Percentiles rank a stretch among this genome's conserved stretches.
Conservation (phyloP, 768 basidiomycete species). For the Boletales sp. region DNA sequence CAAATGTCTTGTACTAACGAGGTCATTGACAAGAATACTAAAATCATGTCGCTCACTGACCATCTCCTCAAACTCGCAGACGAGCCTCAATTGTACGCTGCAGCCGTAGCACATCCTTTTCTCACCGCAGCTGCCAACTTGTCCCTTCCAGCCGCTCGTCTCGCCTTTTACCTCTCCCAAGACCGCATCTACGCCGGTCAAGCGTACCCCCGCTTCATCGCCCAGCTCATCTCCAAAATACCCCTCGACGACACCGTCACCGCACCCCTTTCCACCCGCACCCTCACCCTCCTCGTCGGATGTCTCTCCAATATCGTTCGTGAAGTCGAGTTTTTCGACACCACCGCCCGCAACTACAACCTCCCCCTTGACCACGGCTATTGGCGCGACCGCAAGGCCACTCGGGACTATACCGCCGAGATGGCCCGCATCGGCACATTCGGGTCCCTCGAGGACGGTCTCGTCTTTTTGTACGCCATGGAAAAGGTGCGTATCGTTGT, state of each 20-base stretch:
- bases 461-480: slow-evolving; percentile 79
- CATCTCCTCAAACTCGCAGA: slow-evolving; percentile 31
- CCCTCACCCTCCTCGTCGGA: slow-evolving; percentile 46
- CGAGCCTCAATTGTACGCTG: slow-evolving; percentile 6
- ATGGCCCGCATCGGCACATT: slow-evolving; percentile 51
- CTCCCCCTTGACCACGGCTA: slow-evolving; percentile 37
- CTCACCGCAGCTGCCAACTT: slow-evolving; percentile 54
- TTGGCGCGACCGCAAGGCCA: slow-evolving; percentile 55
- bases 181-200: slow-evolving; percentile 73
- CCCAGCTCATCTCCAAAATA: slow-evolving; percentile 57
- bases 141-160: slow-evolving; percentile 42
- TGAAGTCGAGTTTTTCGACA: slow-evolving; percentile 59
- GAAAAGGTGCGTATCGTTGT: slow-evolving; percentile 47
- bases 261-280: slow-evolving; percentile 24
- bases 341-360: slow-evolving; percentile 41
- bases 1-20: slow-evolving; percentile 18
- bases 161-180: slow-evolving; percentile 66
- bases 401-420: slow-evolving; percentile 69
- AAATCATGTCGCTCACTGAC: slow-evolving; percentile 12
- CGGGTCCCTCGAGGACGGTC: slow-evolving; percentile 53
- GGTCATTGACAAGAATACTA: no score
- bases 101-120: slow-evolving; percentile 56
- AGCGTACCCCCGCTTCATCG: slow-evolving; percentile 72
- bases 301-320: slow-evolving; percentile 56
- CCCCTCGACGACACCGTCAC: slow-evolving; percentile 31